phyloP scores from a whole-genome alignment of 305 asterid genomes.

The Fraxinus xanthoxyloides region DNA sequence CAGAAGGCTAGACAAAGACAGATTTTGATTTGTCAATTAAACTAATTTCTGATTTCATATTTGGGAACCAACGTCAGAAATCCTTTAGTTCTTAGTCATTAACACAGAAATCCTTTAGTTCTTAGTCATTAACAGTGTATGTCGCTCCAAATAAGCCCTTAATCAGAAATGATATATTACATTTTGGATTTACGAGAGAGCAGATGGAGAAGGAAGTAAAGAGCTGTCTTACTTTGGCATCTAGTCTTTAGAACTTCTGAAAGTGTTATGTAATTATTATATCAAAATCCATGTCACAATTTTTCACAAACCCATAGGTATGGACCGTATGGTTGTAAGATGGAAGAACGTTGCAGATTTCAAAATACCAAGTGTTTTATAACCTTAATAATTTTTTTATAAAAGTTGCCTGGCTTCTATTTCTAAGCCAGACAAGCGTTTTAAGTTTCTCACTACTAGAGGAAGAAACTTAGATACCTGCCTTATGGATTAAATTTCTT shows the following conservation, averaged over 20 bases:
- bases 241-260: neutral
- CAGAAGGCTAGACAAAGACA: neutral
- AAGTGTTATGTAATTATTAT: neutral
- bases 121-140: neutral
- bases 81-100: neutral
- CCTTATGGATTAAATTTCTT: neutral
- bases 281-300: neutral
- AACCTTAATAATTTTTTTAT: neutral
- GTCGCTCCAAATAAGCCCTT: neutral
- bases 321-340: neutral
- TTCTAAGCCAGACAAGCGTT: neutral
- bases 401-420: neutral
- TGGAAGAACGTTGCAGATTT: neutral
- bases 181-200: neutral
- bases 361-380: neutral
- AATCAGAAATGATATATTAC: neutral
- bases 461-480: neutral
- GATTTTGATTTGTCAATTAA: neutral
- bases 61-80: neutral
- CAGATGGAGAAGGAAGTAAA: neutral
- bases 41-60: neutral
- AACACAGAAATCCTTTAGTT: neutral
- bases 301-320: neutral
- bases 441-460: neutral
- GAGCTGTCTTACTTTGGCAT: neutral